Percentiles rank a stretch among this genome's conserved stretches.
Evolutionary conservation across 1,284 basidiomycete genomes (phyloP).

Genomic region (Neonothopanus nambi): DNA sequence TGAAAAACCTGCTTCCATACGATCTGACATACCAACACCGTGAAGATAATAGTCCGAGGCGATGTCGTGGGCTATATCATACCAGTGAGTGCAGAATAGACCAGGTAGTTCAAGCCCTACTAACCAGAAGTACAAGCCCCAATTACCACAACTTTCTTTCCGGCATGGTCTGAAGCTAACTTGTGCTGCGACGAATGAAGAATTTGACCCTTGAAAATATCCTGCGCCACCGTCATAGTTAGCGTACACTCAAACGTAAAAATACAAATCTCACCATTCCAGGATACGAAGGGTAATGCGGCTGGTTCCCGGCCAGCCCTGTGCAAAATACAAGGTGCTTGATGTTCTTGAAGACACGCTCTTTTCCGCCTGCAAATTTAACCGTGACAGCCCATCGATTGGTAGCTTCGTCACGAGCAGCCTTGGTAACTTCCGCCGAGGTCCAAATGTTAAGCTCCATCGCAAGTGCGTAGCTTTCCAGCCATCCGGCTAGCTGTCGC

Average conservation of each 20-base stretch:
- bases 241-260: too few species aligned
- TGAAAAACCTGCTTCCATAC: too few species aligned
- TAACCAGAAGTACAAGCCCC: conserved; percentile 65
- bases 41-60: conserved; percentile 13
- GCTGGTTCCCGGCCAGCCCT: conserved; percentile 41
- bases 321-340: conserved; percentile 42
- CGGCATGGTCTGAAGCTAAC: conserved; percentile 12
- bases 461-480: conserved; percentile 46
- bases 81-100: too few species aligned
- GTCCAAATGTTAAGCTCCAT: conserved; percentile 51
- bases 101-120: too few species aligned
- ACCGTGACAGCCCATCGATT: conserved; percentile 42
- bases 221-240: conserved; percentile 32
- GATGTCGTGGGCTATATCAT: conserved; percentile 13
- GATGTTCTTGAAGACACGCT: conserved; percentile 26
- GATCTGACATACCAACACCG: conserved; percentile 8
- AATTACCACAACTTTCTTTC: conserved; percentile 42
- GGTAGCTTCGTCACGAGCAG: conserved; percentile 30
- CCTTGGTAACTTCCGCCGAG: conserved; percentile 31
- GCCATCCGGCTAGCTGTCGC: conserved; percentile 43
- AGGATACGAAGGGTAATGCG: conserved; percentile 40
- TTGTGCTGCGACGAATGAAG: conserved; percentile 15
- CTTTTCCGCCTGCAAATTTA: conserved; percentile 39
- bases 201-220: conserved; percentile 14
- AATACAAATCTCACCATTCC: conserved; percentile 16